A percentile compares a stretch with the other conserved stretches of the same genome.
phyloP scores from a whole-genome alignment of 768 basidiomycete genomes.

The Suillus variegatus region DNA sequence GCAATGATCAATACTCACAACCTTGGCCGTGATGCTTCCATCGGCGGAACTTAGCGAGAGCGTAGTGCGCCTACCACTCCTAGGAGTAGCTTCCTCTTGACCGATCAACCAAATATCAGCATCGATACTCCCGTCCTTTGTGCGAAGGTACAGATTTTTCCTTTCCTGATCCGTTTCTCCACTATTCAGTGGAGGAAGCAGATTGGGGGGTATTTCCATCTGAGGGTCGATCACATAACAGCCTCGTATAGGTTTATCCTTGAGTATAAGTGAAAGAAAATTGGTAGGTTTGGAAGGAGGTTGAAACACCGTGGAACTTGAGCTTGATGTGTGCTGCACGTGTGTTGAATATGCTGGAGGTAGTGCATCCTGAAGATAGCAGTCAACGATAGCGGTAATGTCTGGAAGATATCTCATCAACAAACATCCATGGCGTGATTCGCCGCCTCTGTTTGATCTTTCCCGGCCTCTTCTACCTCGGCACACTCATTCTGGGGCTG shows the following conservation, averaged over 20 bases:
- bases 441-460: not conserved
- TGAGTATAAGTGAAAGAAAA: slow-evolving; percentile 11
- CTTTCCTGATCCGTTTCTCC: slow-evolving; percentile 11
- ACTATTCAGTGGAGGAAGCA: slow-evolving; percentile 14
- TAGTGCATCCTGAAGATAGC: not conserved
- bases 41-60: slow-evolving; percentile 11
- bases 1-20: slow-evolving; percentile 11
- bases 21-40: slow-evolving; percentile 12
- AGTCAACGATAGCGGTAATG: not conserved
- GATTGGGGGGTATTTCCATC: slow-evolving; percentile 13
- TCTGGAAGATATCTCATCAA: not conserved
- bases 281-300: slow-evolving; percentile 15
- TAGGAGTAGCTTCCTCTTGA: not conserved
- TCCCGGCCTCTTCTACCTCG: not conserved
- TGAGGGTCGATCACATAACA: slow-evolving; percentile 19
- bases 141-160: slow-evolving; percentile 16
- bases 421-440: not conserved
- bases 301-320: not conserved
- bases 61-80: slow-evolving; percentile 7
- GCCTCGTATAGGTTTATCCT: slow-evolving; percentile 12
- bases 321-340: not conserved
- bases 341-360: slow-evolving; percentile 13
- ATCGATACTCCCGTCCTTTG: slow-evolving; percentile 17
- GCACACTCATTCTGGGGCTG: not conserved
- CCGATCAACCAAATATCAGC: slow-evolving; percentile 31